Evolutionary conservation across 768 basidiomycete genomes (phyloP).

Genomic region (Glaciozyma antarctica): DNA sequence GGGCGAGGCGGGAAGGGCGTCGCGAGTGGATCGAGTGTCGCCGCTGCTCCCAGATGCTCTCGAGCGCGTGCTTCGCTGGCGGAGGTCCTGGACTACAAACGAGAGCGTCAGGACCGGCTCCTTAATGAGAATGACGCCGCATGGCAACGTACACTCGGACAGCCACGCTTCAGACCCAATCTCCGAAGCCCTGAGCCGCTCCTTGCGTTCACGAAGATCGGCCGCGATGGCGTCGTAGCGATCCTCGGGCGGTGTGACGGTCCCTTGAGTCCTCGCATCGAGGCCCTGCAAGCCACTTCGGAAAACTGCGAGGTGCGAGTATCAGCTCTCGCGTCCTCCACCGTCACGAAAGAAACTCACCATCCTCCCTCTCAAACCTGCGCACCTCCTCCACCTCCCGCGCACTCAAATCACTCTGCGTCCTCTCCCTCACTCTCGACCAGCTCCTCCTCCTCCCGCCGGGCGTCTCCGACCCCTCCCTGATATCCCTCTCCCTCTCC

Average conservation of each 20-base stretch:
- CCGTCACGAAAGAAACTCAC: neutral
- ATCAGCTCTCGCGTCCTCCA: neutral
- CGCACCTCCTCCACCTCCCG: neutral
- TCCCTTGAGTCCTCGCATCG: neutral
- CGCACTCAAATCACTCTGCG: neutral
- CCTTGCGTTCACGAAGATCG: neutral
- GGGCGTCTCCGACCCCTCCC: neutral
- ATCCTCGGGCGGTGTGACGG: neutral
- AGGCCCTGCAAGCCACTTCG: neutral
- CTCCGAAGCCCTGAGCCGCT: neutral
- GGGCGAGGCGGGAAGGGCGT: neutral
- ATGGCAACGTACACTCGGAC: conserved; percentile 9
- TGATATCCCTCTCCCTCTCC: neutral
- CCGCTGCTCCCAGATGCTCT: conserved; percentile 13
- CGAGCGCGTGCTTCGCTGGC: conserved; percentile 6
- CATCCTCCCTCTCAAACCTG: neutral
- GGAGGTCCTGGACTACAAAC: conserved; percentile 9
- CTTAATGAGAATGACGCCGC: neutral
- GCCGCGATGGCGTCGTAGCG: neutral
- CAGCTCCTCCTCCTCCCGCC: neutral
- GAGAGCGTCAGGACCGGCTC: neutral
- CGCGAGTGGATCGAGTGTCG: conserved; percentile 1
- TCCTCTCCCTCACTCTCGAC: too few relatives aligned
- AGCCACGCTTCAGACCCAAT: conserved; percentile 12
- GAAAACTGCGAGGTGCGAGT: neutral